Conservation (phyloP, 176 grass and related monocot species). For the Chloris gayana region DNA sequence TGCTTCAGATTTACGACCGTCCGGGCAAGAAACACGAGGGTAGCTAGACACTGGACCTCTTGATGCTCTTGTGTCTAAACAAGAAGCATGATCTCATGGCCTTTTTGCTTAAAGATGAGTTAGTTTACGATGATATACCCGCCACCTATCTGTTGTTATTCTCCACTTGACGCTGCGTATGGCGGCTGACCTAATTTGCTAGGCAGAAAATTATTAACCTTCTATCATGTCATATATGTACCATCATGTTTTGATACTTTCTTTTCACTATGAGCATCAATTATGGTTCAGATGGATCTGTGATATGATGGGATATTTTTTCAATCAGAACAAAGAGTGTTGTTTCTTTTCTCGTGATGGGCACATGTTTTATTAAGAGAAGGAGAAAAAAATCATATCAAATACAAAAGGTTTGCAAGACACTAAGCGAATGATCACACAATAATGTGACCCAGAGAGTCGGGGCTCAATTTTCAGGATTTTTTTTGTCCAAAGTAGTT, state of each 20-base stretch:
- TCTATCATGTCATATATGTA: neutral
- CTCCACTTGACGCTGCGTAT: neutral
- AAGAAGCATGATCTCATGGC: neutral
- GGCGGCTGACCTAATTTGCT: slow-evolving; percentile 36
- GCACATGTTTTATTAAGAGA: too few relatives aligned
- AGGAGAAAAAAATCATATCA: too few relatives aligned
- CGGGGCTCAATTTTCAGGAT: too few relatives aligned
- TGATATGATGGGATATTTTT: neutral
- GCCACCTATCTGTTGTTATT: slow-evolving; percentile 11
- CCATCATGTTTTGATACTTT: neutral
- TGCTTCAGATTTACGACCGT: slow-evolving; percentile 29
- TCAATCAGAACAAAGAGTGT: neutral
- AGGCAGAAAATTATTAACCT: neutral
- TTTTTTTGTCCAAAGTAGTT: too few relatives aligned
- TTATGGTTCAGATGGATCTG: neutral
- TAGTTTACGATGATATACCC: neutral
- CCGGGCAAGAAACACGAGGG: neutral
- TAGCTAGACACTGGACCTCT: slow-evolving; percentile 25
- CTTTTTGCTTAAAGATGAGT: neutral
- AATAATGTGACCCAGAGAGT: too few relatives aligned
- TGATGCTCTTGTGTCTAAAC: neutral
- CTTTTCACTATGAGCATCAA: neutral
- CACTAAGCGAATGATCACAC: neutral
- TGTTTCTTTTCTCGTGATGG: neutral
- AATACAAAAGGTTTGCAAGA: too few relatives aligned